phyloP scores from a whole-genome alignment of 2,329 filamentous ascomycete genomes.

The Amauroascus niger region DNA sequence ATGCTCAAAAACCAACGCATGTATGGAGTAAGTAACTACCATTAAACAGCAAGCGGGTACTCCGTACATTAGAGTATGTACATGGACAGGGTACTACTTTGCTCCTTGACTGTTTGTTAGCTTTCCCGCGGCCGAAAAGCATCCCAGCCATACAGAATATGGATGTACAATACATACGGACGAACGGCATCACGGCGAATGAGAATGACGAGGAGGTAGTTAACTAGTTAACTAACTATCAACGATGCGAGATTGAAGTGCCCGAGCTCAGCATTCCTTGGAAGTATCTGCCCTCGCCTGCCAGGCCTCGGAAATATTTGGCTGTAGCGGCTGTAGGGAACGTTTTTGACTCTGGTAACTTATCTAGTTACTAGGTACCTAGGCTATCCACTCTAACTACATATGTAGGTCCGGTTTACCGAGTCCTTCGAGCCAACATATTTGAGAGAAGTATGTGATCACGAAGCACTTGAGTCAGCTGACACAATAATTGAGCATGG shows the following conservation, averaged over 20 bases:
- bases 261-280: not conserved
- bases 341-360: not conserved
- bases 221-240: not conserved
- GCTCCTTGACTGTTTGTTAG: not conserved
- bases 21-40: not conserved
- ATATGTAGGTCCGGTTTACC: not conserved
- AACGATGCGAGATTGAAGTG: slow-evolving; percentile 1
- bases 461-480: not conserved
- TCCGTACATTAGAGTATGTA: not conserved
- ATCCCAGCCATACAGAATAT: not conserved
- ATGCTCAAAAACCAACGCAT: not conserved
- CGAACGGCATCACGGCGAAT: not conserved
- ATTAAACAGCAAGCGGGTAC: not conserved
- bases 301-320: not conserved
- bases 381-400: not conserved
- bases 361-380: not conserved
- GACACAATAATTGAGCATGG: not conserved
- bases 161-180: too few species aligned
- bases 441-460: too few species aligned
- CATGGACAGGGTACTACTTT: not conserved
- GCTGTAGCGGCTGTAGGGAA: not conserved
- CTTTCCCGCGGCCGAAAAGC: not conserved
- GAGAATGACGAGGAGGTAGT: slow-evolving; percentile 3
- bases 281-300: not conserved
- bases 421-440: not conserved